Percentiles rank a stretch among this genome's conserved stretches.
phyloP scores from a whole-genome alignment of 2,329 filamentous ascomycete genomes.

The Cytospora chrysosperma region DNA sequence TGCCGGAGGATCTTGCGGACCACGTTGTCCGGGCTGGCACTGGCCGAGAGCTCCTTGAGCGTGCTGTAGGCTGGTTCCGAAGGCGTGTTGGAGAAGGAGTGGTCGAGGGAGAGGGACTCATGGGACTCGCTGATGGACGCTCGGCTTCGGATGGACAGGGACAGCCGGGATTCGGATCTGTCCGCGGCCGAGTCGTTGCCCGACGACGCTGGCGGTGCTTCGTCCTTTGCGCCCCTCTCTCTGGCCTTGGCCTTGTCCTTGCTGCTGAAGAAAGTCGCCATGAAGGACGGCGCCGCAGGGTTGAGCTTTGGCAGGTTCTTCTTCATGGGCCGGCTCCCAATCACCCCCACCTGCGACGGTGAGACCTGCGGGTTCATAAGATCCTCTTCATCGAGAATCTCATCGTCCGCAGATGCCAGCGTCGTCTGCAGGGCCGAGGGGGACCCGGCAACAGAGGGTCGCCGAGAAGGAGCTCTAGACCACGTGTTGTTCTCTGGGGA shows the following conservation, averaged over 20 bases:
- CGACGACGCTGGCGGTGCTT: constrained; percentile 5
- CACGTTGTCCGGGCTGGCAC: constrained; percentile 49
- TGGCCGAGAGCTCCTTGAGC: constrained; percentile 42
- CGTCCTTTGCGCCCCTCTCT: constrained; percentile 33
- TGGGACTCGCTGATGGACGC: constrained; percentile 47
- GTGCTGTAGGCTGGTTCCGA: constrained; percentile 47
- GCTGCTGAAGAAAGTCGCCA: constrained; percentile 62
- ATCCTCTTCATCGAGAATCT: constrained; percentile 60
- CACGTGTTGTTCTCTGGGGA: constrained; percentile 48
- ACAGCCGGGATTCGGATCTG: constrained; percentile 36
- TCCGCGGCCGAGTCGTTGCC: constrained; percentile 25
- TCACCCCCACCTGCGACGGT: constrained; percentile 64
- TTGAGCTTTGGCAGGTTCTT: constrained; percentile 68
- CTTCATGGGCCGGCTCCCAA: constrained; percentile 72
- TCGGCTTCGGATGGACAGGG: constrained; percentile 22
- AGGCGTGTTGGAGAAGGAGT: constrained; percentile 54
- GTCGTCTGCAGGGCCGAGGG: constrained; percentile 62
- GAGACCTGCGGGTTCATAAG: constrained; percentile 51
- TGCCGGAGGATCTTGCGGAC: constrained; percentile 63
- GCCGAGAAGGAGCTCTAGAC: constrained; percentile 71
- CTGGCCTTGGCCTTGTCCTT: constrained; percentile 40
- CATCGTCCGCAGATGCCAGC: constrained; percentile 62
- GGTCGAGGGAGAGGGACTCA: constrained; percentile 57
- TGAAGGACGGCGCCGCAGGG: constrained; percentile 81
- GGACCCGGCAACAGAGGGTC: constrained; percentile 78